Conservation (phyloP, 2,329 filamentous ascomycete genomes). For the Beauveria caledonica region DNA sequence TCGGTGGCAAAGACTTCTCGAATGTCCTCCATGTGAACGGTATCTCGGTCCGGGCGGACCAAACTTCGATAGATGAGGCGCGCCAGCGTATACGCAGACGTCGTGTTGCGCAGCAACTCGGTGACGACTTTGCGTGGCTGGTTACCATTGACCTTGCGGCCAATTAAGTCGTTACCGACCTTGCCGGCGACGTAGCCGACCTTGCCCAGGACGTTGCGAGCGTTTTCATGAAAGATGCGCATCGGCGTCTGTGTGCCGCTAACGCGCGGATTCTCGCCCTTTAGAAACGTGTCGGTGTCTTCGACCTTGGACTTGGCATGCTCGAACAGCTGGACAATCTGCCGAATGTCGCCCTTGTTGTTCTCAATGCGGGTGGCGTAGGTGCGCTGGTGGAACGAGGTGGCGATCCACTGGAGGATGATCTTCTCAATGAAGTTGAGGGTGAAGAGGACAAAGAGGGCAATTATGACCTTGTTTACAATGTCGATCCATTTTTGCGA, state of each 20-base stretch:
- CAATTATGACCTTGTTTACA: slow-evolving; percentile 78
- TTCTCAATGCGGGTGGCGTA: slow-evolving; percentile 86
- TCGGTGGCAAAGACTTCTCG: slow-evolving; percentile 68
- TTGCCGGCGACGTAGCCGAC: slow-evolving; percentile 79
- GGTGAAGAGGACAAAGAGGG: slow-evolving; percentile 69
- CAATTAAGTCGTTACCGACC: slow-evolving; percentile 87
- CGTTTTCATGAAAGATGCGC: slow-evolving; percentile 63
- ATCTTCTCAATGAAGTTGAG: slow-evolving; percentile 90
- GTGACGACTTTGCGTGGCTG: slow-evolving; percentile 81
- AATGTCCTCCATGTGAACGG: slow-evolving; percentile 70
- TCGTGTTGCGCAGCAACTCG: slow-evolving; percentile 63
- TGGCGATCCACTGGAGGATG: slow-evolving; percentile 88
- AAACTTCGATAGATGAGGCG: slow-evolving; percentile 84
- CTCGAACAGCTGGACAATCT: slow-evolving; percentile 49
- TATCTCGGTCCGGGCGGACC: slow-evolving; percentile 64
- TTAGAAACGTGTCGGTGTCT: slow-evolving; percentile 42
- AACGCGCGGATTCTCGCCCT: slow-evolving; percentile 29
- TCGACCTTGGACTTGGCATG: slow-evolving; percentile 70
- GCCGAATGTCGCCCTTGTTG: slow-evolving; percentile 80
- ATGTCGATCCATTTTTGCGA: slow-evolving; percentile 61
- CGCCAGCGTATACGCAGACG: slow-evolving; percentile 73
- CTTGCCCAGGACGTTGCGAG: slow-evolving; percentile 66
- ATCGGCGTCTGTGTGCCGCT: slow-evolving; percentile 69
- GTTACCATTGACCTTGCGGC: slow-evolving; percentile 59
- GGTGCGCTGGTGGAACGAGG: slow-evolving; percentile 83